Percentiles rank a stretch among this genome's conserved stretches.
Conservation (phyloP, 2,329 filamentous ascomycete species). For the Cordyceps javanica region DNA sequence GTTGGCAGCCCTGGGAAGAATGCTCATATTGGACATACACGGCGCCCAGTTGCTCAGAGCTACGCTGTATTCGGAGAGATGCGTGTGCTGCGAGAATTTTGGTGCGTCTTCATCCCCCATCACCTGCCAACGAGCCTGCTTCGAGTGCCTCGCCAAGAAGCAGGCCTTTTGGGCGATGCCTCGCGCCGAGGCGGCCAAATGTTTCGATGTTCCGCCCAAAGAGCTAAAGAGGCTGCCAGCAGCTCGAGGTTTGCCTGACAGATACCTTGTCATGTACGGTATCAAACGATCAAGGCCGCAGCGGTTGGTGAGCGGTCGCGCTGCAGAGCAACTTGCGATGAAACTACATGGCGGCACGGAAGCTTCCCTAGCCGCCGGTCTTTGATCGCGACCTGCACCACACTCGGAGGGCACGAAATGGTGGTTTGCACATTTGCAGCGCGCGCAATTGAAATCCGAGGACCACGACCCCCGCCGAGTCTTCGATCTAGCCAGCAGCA, state of each 20-base stretch:
- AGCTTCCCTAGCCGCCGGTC: neutral
- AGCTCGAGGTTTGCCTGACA: slow-evolving; percentile 20
- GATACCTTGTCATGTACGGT: slow-evolving; percentile 16
- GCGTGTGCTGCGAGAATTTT: slow-evolving; percentile 24
- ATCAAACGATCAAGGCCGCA: slow-evolving; percentile 14
- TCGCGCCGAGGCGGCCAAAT: slow-evolving; percentile 17
- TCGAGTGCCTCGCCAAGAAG: slow-evolving; percentile 22
- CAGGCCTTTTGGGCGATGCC: slow-evolving; percentile 22
- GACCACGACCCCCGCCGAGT: neutral
- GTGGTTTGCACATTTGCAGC: neutral
- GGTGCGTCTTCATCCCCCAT: slow-evolving; percentile 27
- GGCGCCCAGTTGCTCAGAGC: slow-evolving; percentile 18
- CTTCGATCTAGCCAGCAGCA: neutral
- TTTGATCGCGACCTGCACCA: neutral
- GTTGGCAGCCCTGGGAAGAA: slow-evolving; percentile 21
- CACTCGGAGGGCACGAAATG: neutral
- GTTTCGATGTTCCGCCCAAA: slow-evolving; percentile 19
- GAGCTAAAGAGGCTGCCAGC: slow-evolving; percentile 17
- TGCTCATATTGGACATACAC: slow-evolving; percentile 19
- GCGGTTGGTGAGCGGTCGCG: slow-evolving; percentile 24
- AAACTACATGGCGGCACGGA: slow-evolving; percentile 21
- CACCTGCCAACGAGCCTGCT: slow-evolving; percentile 26
- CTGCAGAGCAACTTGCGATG: slow-evolving; percentile 23
- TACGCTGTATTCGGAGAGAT: slow-evolving; percentile 20
- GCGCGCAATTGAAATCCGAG: neutral